Conservation (phyloP, 495 filamentous ascomycete genomes). For the Penicillium daleae region DNA sequence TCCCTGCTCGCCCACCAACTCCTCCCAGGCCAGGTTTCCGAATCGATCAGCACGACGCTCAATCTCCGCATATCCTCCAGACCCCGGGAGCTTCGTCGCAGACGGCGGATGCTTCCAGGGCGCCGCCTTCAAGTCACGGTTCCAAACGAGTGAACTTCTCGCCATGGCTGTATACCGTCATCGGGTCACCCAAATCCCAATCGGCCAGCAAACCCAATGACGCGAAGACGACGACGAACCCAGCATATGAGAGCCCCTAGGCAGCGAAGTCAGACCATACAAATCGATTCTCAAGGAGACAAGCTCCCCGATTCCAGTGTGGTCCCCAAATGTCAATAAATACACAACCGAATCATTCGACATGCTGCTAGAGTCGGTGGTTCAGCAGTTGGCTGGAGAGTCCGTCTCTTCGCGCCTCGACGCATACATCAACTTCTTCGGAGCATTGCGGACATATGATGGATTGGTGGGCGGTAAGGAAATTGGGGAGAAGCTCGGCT, state of each 20-base stretch:
- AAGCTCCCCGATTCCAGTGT: constrained; percentile 47
- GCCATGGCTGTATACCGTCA: constrained; percentile 71
- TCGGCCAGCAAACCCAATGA: constrained; percentile 65
- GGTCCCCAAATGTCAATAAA: constrained; percentile 41
- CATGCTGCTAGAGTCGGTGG: constrained; percentile 80
- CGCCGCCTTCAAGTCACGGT: constrained; percentile 40
- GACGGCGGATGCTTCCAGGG: constrained; percentile 41
- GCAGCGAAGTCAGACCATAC: constrained; percentile 13
- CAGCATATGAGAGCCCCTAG: neutral
- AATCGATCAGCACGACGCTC: constrained; percentile 35
- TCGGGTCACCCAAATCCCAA: constrained; percentile 54
- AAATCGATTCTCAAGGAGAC: constrained; percentile 87
- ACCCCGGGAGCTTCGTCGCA: constrained; percentile 56
- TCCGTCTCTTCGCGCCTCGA: constrained; percentile 74
- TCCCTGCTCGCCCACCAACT: constrained; percentile 61
- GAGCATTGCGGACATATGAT: constrained; percentile 77
- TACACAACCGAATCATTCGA: constrained; percentile 51
- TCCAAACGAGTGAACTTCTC: constrained; percentile 80
- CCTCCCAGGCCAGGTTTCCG: constrained; percentile 62
- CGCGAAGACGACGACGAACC: constrained; percentile 55
- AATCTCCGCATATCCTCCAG: constrained; percentile 41
- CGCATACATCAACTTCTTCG: constrained; percentile 78
- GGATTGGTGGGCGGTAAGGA: constrained; percentile 70
- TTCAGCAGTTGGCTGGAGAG: constrained; percentile 74
- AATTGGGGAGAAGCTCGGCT: constrained; percentile 71